A percentile compares a stretch with the other conserved stretches of the same genome.
Conservation (phyloP, 352 stramenopile genomes). For the Elongisporangium undulatum region DNA sequence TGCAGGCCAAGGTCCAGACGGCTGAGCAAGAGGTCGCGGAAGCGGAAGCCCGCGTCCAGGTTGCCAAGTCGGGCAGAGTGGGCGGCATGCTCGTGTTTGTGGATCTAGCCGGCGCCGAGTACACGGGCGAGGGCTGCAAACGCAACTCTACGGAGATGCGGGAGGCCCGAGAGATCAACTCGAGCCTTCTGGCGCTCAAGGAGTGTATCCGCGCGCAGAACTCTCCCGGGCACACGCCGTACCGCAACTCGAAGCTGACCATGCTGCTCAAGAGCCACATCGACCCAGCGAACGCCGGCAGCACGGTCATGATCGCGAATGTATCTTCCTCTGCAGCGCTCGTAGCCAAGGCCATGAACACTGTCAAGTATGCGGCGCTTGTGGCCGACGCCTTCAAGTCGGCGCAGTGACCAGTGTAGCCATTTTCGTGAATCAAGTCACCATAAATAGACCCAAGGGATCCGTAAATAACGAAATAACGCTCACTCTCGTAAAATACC, state of each 20-base stretch:
- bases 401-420: too few relatives aligned
- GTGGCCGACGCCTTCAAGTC: slow-evolving; percentile 32
- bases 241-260: slow-evolving; percentile 40
- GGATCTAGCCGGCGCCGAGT: slow-evolving; percentile 50
- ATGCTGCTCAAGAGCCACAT: slow-evolving; percentile 41
- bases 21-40: slow-evolving; percentile 15
- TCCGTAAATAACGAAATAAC: too few relatives aligned
- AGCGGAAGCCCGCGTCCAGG: slow-evolving; percentile 11
- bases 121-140: slow-evolving; percentile 34
- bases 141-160: slow-evolving; percentile 14
- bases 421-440: too few relatives aligned
- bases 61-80: slow-evolving; percentile 8
- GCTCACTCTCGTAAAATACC: too few relatives aligned
- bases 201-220: slow-evolving; percentile 36
- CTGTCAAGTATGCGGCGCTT: slow-evolving; percentile 38
- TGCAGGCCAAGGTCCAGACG: slow-evolving; percentile 14
- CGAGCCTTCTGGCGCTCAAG: slow-evolving; percentile 45
- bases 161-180: slow-evolving; percentile 35
- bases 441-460: too few relatives aligned
- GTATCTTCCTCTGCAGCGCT: slow-evolving; percentile 26
- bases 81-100: slow-evolving; percentile 43
- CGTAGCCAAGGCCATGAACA: slow-evolving; percentile 22
- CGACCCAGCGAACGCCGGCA: slow-evolving; percentile 9
- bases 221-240: slow-evolving; percentile 18
- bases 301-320: slow-evolving; percentile 42